phyloP scores from a whole-genome alignment of 129 eudicot genomes.

The Tagetes erecta region DNA sequence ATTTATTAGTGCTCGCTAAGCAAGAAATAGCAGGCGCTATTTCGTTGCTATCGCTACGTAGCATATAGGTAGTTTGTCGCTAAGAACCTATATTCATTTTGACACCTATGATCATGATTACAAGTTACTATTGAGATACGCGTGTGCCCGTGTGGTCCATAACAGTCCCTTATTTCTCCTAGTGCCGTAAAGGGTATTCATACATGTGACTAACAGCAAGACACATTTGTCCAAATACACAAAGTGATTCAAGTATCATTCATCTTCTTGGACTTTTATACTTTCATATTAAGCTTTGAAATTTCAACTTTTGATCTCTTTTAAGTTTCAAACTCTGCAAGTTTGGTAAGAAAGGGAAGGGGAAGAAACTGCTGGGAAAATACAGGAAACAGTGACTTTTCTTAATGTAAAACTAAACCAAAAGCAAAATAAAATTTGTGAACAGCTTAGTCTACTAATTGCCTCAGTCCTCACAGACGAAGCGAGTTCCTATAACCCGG shows the following conservation, averaged over 20 bases:
- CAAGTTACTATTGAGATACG: background rate
- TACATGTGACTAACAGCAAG: background rate
- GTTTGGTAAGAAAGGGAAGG: background rate
- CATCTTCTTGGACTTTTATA: background rate
- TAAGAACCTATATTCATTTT: too few relatives aligned
- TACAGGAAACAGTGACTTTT: background rate
- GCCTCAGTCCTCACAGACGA: background rate
- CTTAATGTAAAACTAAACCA: background rate
- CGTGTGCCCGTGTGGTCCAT: background rate
- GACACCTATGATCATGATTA: background rate
- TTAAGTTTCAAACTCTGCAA: background rate
- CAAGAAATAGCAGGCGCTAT: too few relatives aligned
- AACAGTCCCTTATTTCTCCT: background rate
- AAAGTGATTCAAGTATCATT: conserved; percentile 3
- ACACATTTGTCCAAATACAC: background rate
- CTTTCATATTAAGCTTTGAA: background rate
- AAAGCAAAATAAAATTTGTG: background rate
- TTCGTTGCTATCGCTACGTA: too few relatives aligned
- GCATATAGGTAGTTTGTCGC: too few relatives aligned
- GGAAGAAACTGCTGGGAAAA: background rate
- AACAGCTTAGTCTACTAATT: background rate
- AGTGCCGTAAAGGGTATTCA: conserved; percentile 6
- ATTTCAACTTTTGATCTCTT: background rate
- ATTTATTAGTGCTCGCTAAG: too few relatives aligned
- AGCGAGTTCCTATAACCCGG: background rate